These are phyloP conservation scores for Pythium myriotylum DNA, from an alignment of 352 stramenopile genomes.

Conservation along the genomic window DNA sequence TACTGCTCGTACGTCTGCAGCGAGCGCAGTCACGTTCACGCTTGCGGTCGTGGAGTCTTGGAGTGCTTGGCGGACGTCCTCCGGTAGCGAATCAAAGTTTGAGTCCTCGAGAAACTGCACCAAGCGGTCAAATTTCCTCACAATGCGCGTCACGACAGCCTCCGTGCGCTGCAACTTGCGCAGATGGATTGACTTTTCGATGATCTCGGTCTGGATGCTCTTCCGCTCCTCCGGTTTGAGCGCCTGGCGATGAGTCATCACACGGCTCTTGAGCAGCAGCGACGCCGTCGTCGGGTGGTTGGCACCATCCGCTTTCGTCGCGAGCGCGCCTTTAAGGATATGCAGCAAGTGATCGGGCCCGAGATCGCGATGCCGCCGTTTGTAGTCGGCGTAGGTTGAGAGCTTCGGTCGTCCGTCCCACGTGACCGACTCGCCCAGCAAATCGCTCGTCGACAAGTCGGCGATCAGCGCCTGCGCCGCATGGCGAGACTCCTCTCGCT, in stretches of 20 bases:
- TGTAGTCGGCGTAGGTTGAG: slow-evolving; percentile 76
- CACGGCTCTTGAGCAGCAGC: slow-evolving; percentile 58
- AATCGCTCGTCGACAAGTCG: slow-evolving; percentile 59
- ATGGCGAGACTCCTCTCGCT: slow-evolving; percentile 56
- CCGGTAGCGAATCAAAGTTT: slow-evolving; percentile 56
- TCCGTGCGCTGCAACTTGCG: slow-evolving; percentile 53
- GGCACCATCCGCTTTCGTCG: slow-evolving; percentile 4
- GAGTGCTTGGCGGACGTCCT: slow-evolving; percentile 48
- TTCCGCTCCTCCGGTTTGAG: slow-evolving; percentile 44
- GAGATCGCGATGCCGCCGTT: slow-evolving; percentile 73
- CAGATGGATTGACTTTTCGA: slow-evolving; percentile 45
- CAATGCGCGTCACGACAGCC: slow-evolving; percentile 59
- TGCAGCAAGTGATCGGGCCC: slow-evolving; percentile 66
- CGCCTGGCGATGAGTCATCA: slow-evolving; percentile 34
- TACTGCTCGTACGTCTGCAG: slow-evolving; percentile 72
- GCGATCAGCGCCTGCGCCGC: slow-evolving; percentile 68
- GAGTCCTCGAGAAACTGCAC: slow-evolving; percentile 51
- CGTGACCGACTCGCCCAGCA: slow-evolving; percentile 61
- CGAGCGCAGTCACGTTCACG: slow-evolving; percentile 44
- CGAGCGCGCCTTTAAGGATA: slow-evolving; percentile 34
- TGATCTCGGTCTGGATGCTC: slow-evolving; percentile 58
- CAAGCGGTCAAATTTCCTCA: slow-evolving; percentile 74
- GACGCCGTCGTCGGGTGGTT: slow-evolving; percentile 33
- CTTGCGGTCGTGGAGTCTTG: slow-evolving; percentile 33
- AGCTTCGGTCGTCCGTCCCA: slow-evolving; percentile 56